Evolutionary conservation across 495 filamentous ascomycete genomes (phyloP).

Genomic region (Neurospora sp.): DNA sequence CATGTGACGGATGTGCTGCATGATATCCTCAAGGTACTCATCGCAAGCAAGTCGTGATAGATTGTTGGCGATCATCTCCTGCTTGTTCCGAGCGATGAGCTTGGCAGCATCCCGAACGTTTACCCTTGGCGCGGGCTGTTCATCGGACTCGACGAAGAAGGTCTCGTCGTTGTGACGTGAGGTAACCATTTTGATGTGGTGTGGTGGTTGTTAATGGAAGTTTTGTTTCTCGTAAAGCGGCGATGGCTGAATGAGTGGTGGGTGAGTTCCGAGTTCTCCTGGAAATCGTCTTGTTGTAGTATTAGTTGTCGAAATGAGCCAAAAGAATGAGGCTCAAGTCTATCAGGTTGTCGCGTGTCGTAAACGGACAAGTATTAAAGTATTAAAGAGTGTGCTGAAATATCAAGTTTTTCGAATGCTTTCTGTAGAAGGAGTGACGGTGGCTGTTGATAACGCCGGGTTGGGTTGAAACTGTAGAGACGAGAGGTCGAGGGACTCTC

Average conservation of each 20-base stretch:
- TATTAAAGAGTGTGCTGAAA: slow-evolving; percentile 46
- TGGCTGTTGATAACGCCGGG: slow-evolving; percentile 30
- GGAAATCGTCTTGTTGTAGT: slow-evolving; percentile 25
- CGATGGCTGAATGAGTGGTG: slow-evolving; percentile 25
- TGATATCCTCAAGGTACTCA: slow-evolving; percentile 86
- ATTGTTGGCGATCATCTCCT: slow-evolving; percentile 77
- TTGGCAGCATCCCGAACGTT: slow-evolving; percentile 64
- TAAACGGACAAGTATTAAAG: slow-evolving; percentile 36
- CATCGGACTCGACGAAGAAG: slow-evolving; percentile 82
- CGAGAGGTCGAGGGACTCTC: slow-evolving; percentile 21
- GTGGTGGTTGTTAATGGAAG: background rate
- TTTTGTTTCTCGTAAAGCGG: slow-evolving; percentile 9
- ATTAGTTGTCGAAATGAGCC: slow-evolving; percentile 27
- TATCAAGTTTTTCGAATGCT: slow-evolving; percentile 15
- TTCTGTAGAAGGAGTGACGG: slow-evolving; percentile 36
- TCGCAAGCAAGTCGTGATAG: slow-evolving; percentile 71
- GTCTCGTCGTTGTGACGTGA: slow-evolving; percentile 42
- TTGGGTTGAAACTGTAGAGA: slow-evolving; percentile 16
- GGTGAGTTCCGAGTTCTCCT: slow-evolving; percentile 41
- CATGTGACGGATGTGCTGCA: slow-evolving; percentile 91
- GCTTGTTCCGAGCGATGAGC: slow-evolving; percentile 61
- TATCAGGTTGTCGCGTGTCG: slow-evolving; percentile 10
- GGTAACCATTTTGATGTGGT: slow-evolving; percentile 62
- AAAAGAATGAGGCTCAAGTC: slow-evolving; percentile 29
- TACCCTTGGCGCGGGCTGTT: slow-evolving; percentile 31